Conservation (phyloP, 2,329 filamentous ascomycete genomes). For the Nigrograna mackinnonii region DNA sequence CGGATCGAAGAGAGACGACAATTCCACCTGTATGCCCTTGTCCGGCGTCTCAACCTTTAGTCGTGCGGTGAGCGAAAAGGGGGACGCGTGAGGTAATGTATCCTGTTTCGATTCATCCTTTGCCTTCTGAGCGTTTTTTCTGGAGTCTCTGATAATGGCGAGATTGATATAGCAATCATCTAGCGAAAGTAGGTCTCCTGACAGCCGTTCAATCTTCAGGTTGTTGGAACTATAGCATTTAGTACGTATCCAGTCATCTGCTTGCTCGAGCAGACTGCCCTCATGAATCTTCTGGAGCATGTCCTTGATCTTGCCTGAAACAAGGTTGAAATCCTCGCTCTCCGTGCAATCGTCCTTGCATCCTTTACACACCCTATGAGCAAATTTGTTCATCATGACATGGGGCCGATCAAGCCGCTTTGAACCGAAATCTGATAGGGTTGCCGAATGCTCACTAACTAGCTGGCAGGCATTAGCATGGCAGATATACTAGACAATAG, state of each 20-base stretch:
- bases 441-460: background rate
- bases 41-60: slow-evolving; percentile 5
- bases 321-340: slow-evolving; percentile 1
- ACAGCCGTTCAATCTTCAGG: background rate
- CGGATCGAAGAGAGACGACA: slow-evolving; percentile 4
- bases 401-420: background rate
- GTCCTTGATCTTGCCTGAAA: slow-evolving; percentile 1
- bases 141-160: background rate
- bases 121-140: background rate
- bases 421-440: background rate
- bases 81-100: slow-evolving; percentile 1
- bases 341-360: slow-evolving; percentile 1
- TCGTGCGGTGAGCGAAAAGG: slow-evolving; percentile 2
- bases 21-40: slow-evolving; percentile 3
- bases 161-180: background rate
- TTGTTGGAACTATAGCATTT: background rate
- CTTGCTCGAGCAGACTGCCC: slow-evolving; percentile 2
- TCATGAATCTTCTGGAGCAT: slow-evolving; percentile 2
- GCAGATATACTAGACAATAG: too few species aligned
- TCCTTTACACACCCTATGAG: background rate
- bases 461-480: background rate
- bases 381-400: slow-evolving; percentile 2
- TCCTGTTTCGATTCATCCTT: background rate
- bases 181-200: background rate
- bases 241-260: slow-evolving; percentile 1